Conservation (phyloP, 164 flowering plant genomes). For the Vitis labrusca region DNA sequence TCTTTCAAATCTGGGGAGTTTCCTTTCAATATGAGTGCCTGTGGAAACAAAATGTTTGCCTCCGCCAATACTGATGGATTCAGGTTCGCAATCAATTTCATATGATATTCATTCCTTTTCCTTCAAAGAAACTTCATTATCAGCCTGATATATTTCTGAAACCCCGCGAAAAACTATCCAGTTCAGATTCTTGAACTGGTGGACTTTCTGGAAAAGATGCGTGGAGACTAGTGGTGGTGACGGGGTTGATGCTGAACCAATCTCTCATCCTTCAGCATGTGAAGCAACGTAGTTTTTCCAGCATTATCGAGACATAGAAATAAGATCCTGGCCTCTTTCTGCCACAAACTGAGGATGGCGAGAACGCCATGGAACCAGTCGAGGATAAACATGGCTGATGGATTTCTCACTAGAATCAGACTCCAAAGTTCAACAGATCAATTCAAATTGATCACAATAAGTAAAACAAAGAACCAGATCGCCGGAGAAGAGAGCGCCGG, state of each 20-base stretch:
- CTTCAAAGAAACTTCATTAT: constrained; percentile 27
- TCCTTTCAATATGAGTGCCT: constrained; percentile 33
- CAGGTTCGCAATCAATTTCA: constrained; percentile 32
- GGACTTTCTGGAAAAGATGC: background rate
- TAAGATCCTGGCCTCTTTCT: constrained; percentile 48
- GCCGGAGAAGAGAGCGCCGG: background rate
- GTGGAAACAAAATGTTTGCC: constrained; percentile 21
- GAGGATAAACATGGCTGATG: constrained; percentile 29
- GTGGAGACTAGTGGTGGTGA: too few species aligned
- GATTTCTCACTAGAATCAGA: background rate
- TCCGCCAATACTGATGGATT: constrained; percentile 18
- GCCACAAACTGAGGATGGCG: constrained; percentile 51
- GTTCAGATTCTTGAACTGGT: constrained; percentile 22
- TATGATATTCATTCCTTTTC: constrained; percentile 30
- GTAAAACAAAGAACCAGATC: background rate
- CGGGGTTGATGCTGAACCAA: too few species aligned
- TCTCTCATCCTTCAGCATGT: constrained; percentile 50
- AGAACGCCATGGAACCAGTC: constrained; percentile 53
- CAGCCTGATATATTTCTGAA: constrained; percentile 27
- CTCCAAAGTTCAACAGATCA: background rate
- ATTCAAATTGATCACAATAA: background rate
- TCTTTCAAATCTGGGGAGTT: constrained; percentile 43
- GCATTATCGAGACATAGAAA: constrained; percentile 52
- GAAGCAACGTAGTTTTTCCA: constrained; percentile 51
- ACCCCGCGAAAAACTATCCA: constrained; percentile 15